Conservation (phyloP, 2,329 filamentous ascomycete genomes). For the Phialemoniopsis sp. region DNA sequence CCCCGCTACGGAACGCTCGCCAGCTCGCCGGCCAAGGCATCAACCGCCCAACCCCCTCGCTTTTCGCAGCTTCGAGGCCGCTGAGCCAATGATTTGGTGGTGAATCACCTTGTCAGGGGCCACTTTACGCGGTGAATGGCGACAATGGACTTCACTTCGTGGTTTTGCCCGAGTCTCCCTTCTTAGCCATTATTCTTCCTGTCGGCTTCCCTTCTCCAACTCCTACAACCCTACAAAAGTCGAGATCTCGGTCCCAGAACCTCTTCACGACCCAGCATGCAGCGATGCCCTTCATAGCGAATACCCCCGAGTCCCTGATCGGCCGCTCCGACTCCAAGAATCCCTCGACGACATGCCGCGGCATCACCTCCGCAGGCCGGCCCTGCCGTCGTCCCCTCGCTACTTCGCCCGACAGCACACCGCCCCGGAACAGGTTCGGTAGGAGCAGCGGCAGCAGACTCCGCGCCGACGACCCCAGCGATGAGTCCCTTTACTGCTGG, state of each 20-base stretch:
- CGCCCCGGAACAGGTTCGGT: too few species aligned
- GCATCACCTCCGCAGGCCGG: conserved; percentile 76
- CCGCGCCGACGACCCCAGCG: conserved; percentile 44
- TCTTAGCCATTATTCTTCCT: too few species aligned
- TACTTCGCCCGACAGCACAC: conserved; percentile 28
- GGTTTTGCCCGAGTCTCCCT: too few species aligned
- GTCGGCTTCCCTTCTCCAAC: too few species aligned
- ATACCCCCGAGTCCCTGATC: conserved; percentile 78
- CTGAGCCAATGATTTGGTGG: neutral
- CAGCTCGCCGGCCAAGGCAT: neutral
- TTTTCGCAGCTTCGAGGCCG: neutral
- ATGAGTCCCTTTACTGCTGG: conserved; percentile 78
- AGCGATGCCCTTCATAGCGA: conserved; percentile 60
- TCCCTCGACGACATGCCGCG: conserved; percentile 79
- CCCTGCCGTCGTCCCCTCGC: conserved; percentile 74
- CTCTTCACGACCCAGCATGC: neutral
- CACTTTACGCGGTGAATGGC: too few species aligned
- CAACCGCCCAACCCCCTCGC: neutral
- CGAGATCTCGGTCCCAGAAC: neutral
- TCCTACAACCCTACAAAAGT: too few species aligned
- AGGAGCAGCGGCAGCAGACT: conserved; percentile 16
- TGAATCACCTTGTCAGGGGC: neutral
- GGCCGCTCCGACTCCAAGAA: conserved; percentile 81
- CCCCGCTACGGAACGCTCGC: neutral
- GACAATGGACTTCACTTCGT: too few species aligned